phyloP scores from a whole-genome alignment of 2,329 filamentous ascomycete species.

The Cordyceps tenuipes region DNA sequence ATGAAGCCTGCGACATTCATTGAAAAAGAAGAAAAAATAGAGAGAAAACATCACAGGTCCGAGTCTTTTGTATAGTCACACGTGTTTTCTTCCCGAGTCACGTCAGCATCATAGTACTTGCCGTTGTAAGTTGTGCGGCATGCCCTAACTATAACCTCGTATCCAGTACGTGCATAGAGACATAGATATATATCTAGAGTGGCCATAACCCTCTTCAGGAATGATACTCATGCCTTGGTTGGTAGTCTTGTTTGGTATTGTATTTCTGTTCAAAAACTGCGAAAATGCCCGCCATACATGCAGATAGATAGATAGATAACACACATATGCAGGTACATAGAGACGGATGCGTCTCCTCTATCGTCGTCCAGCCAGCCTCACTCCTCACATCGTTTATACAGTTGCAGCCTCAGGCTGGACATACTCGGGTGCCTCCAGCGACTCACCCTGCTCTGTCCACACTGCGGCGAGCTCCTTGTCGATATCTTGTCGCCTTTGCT shows the following conservation, averaged over 20 bases:
- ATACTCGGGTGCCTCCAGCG: conserved; percentile 40
- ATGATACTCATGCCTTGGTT: background rate
- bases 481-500: conserved; percentile 68
- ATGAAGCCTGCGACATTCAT: too few species aligned
- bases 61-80: background rate
- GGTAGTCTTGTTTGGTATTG: conserved; percentile 5
- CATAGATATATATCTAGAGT: too few species aligned
- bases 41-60: background rate
- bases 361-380: background rate
- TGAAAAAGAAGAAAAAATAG: background rate
- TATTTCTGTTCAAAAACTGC: background rate
- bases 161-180: background rate
- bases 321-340: background rate
- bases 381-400: background rate
- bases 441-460: conserved; percentile 47
- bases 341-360: conserved; percentile 2
- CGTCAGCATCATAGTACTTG: too few species aligned
- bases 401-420: background rate
- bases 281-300: background rate
- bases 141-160: background rate
- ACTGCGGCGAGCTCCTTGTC: conserved; percentile 67
- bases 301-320: background rate
- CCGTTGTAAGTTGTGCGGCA: background rate
- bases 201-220: too few species aligned
- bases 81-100: too few species aligned